Evolutionary conservation across 2,329 filamentous ascomycete species (phyloP).

Genomic region (Amylocarpus encephaloides): DNA sequence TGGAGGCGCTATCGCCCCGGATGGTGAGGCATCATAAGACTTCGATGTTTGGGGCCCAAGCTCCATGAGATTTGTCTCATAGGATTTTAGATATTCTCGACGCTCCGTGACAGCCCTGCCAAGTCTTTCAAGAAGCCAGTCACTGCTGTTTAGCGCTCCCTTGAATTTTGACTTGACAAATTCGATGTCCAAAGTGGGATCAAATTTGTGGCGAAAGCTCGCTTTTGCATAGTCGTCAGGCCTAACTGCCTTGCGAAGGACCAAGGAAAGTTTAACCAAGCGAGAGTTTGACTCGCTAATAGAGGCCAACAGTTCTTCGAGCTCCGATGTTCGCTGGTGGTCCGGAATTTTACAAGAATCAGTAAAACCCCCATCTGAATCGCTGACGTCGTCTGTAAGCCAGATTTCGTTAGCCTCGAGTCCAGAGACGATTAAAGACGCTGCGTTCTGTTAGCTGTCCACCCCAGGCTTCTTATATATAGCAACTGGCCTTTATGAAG

Average conservation of each 20-base stretch:
- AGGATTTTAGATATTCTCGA: conserved; percentile 30
- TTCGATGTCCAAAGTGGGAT: conserved; percentile 18
- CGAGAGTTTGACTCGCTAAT: conserved; percentile 18
- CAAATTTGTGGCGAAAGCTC: conserved; percentile 16
- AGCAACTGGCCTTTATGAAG: neutral
- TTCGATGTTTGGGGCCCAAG: conserved; percentile 4
- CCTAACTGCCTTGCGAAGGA: conserved; percentile 20
- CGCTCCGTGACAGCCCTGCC: conserved; percentile 30
- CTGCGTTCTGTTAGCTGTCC: neutral
- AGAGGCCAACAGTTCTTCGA: conserved; percentile 18
- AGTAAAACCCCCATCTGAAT: neutral
- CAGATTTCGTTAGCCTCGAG: neutral
- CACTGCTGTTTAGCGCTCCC: conserved; percentile 8
- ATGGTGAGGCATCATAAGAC: neutral
- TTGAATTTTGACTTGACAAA: conserved; percentile 24
- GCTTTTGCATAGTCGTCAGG: conserved; percentile 26
- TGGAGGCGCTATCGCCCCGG: neutral
- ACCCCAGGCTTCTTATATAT: neutral
- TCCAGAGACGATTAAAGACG: neutral
- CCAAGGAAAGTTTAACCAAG: conserved; percentile 24
- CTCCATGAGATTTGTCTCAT: conserved; percentile 20
- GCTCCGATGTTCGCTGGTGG: conserved; percentile 16
- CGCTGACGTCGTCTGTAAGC: neutral
- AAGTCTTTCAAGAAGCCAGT: conserved; percentile 25
- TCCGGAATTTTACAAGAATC: neutral